A percentile compares a stretch with the other conserved stretches of the same genome.
These are phyloP conservation scores for Candida manassasensis DNA, from an alignment of 805 yeast species.

Conservation along the genomic window DNA sequence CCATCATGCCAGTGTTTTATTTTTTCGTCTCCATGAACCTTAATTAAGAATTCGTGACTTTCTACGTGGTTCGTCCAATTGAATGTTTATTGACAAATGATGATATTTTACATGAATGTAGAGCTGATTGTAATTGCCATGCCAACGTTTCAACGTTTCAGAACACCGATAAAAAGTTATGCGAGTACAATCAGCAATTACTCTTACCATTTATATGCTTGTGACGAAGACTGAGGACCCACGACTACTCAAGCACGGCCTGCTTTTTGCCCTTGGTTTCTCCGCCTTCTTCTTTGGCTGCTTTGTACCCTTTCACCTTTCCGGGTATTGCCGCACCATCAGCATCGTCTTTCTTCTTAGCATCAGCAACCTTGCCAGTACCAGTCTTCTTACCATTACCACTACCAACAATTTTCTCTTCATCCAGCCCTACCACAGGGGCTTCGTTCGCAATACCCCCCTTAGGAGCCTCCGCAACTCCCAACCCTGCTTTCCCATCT, in stretches of 20 bases:
- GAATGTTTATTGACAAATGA: no score
- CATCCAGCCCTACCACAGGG: constrained; percentile 38
- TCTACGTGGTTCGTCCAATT: no score
- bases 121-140: no score
- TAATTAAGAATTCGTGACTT: no score
- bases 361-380: constrained; percentile 4
- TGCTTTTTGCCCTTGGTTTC: neutral
- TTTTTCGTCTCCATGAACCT: no score
- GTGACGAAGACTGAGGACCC: no score
- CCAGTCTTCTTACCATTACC: constrained; percentile 13
- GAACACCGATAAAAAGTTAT: no score
- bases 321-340: constrained; percentile 3
- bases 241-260: neutral
- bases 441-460: constrained; percentile 46
- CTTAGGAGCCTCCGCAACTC: constrained; percentile 41
- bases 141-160: no score
- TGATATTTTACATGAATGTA: no score
- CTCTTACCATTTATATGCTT: no score
- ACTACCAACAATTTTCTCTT: constrained; percentile 22
- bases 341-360: constrained; percentile 4
- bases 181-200: no score
- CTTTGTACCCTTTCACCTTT: constrained; percentile 3
- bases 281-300: constrained; percentile 1
- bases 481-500: constrained; percentile 36
- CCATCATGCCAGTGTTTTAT: no score